A percentile compares a stretch with the other conserved stretches of the same genome.
Evolutionary conservation across 345 rosid species (phyloP).

Genomic region (Jatropha curcas): DNA sequence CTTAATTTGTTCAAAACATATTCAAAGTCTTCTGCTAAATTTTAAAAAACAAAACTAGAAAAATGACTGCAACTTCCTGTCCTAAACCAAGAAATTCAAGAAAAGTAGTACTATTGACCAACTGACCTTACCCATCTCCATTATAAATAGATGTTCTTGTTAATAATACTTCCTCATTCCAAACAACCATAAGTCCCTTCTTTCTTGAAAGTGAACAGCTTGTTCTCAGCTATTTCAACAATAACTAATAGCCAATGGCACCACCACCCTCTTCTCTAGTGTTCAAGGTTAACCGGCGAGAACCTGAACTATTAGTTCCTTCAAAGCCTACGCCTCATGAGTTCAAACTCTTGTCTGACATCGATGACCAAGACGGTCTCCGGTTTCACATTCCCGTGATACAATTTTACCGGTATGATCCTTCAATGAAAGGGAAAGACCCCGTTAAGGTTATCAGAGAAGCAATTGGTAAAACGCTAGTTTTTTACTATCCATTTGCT

Average conservation of each 20-base stretch:
- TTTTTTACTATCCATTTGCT: slow-evolving; percentile 24
- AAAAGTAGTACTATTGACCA: background rate
- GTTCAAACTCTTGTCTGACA: slow-evolving; percentile 25
- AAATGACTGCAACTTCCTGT: background rate
- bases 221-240: too few species aligned
- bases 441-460: slow-evolving; percentile 5
- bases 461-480: slow-evolving; percentile 17
- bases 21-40: too few species aligned
- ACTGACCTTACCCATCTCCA: background rate
- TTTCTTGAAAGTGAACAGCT: too few species aligned
- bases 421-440: slow-evolving; percentile 16
- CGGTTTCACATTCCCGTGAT: slow-evolving; percentile 16
- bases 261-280: slow-evolving; percentile 2
- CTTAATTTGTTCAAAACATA: too few species aligned
- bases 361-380: slow-evolving; percentile 25
- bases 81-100: background rate
- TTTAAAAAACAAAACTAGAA: too few species aligned
- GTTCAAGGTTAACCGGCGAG: slow-evolving; percentile 17
- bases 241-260: slow-evolving; percentile 17
- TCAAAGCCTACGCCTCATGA: slow-evolving; percentile 24
- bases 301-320: slow-evolving; percentile 12
- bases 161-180: too few species aligned
- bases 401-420: background rate
- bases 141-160: slow-evolving; percentile 4
- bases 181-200: too few species aligned